Base-by-base conservation (phyloP, 768 basidiomycete genomes). In the Tephrocybe sp. region DNA sequence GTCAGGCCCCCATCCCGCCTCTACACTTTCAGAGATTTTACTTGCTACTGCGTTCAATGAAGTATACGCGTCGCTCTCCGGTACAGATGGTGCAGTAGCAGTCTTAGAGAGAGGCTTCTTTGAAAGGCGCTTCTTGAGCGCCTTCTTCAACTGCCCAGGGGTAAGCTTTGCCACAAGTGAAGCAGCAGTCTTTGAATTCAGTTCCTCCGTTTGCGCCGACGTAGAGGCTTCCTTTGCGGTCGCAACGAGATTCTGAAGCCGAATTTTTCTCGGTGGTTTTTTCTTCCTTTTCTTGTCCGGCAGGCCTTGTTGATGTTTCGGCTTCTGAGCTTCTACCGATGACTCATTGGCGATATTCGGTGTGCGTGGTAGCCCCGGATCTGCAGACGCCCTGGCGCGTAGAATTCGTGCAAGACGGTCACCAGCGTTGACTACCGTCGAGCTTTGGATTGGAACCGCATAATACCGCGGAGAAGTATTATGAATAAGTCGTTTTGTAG, bases 1-100 rank as follows among this genome's bases (percentile, higher is more conserved):
- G 40, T 65, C 65, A 17, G 49, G 43, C 7, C 63, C 63, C 63
- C 65, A 66, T 17, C 52, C 58, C 10, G 49, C 11, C 39, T 12
- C 50, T 7, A 31, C 38, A 10, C 16, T 19, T 26, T 17, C 17
- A n/a, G 45, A 9, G 9, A n/a, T 26, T 7, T 26, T 3, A 26
- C 26, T 26, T 26, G 26, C 26, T 3, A 26, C 26, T 26, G 3
- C 26, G 26, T 7, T 26, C 26, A 26, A 26, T 26, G 26, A 26
- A 26, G 26, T 7, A 26, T 26, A 26, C 26, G 26, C 26, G 7
- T 26, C 7, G 26, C 26, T 26, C 26, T 26, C 26, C 4, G 26
- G 26, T 26, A 3, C 26, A 26, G 26, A 26, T 26, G 3, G 26
- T 26, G 26, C 3, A 26, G 26, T 7, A 26, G 26, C 7, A 26